Evolutionary conservation across 148 eudicot species (phyloP).

Genomic region (Rhododendron mucronatum): DNA sequence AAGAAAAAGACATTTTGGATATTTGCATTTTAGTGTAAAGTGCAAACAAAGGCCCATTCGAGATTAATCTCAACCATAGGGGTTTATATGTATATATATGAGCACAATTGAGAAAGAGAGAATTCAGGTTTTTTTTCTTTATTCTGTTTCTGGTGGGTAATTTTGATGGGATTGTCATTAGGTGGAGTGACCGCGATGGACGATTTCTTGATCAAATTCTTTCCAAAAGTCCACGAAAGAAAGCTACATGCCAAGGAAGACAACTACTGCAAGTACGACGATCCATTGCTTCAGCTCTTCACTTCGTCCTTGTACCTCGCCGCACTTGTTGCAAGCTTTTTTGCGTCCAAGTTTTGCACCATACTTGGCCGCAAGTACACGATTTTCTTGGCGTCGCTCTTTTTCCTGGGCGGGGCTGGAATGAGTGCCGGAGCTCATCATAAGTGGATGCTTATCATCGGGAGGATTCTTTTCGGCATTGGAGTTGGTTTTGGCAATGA

Average conservation of each 20-base stretch:
- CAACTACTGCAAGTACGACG: slow-evolving; percentile 16
- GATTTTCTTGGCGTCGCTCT: slow-evolving; percentile 23
- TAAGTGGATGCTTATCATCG: slow-evolving; percentile 54
- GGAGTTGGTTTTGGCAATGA: slow-evolving; percentile 82
- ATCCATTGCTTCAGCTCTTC: slow-evolving; percentile 8
- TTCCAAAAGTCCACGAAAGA: slow-evolving; percentile 7
- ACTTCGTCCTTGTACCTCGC: slow-evolving; percentile 52
- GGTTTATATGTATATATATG: no score
- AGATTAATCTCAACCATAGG: no score
- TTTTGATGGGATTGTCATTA: not conserved
- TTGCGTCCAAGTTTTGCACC: slow-evolving; percentile 55
- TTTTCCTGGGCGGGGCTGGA: slow-evolving; percentile 39
- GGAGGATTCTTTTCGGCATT: slow-evolving; percentile 59
- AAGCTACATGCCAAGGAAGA: slow-evolving; percentile 11
- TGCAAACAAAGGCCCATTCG: no score
- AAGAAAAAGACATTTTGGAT: no score
- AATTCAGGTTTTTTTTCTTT: not conserved
- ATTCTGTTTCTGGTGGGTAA: not conserved
- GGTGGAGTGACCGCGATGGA: slow-evolving; percentile 12
- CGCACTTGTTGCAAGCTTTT: slow-evolving; percentile 58
- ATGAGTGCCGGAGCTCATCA: slow-evolving; percentile 31
- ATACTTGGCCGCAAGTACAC: slow-evolving; percentile 31
- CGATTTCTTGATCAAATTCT: slow-evolving; percentile 18
- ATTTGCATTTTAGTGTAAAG: no score
- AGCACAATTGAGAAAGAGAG: no score